Evolutionary conservation across 2,329 filamentous ascomycete species (phyloP).

Genomic region (Rutstroemia sp.): DNA sequence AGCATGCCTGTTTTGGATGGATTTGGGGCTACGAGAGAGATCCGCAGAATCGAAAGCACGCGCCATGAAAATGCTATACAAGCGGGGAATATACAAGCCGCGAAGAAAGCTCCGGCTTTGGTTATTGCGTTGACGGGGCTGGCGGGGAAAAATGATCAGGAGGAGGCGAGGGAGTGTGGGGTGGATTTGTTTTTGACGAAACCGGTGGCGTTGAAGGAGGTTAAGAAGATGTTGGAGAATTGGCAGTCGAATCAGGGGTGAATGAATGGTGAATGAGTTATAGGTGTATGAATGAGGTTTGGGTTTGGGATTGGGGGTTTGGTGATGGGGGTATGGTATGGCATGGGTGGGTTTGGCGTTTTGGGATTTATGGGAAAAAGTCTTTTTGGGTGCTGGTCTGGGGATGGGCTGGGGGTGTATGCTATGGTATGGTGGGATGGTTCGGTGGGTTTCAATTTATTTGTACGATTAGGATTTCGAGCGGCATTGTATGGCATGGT

Average conservation of each 20-base stretch:
- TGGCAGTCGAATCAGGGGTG: slow-evolving; percentile 28
- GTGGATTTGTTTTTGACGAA: slow-evolving; percentile 35
- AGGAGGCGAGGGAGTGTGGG: slow-evolving; percentile 29
- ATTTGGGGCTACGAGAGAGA: slow-evolving; percentile 40
- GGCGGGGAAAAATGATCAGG: slow-evolving; percentile 29
- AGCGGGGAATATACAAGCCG: slow-evolving; percentile 14
- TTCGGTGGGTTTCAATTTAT: too few relatives aligned
- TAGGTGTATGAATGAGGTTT: neutral
- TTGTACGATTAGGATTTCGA: too few relatives aligned
- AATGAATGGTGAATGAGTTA: too few relatives aligned
- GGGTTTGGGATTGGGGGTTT: neutral
- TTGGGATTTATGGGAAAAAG: too few relatives aligned
- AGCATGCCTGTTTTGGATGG: slow-evolving; percentile 49
- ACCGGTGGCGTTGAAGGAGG: slow-evolving; percentile 34
- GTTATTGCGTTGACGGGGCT: slow-evolving; percentile 35
- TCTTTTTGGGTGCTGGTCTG: too few relatives aligned
- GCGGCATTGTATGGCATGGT: too few relatives aligned
- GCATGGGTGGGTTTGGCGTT: too few relatives aligned
- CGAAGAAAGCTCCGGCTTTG: slow-evolving; percentile 23
- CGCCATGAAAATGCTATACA: slow-evolving; percentile 11
- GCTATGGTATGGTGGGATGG: too few relatives aligned
- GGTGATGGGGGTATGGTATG: too few relatives aligned
- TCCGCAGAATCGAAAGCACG: slow-evolving; percentile 38
- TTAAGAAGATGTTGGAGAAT: slow-evolving; percentile 33
- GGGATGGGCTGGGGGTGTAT: too few relatives aligned